Conservation (phyloP, 108 stramenopile genomes). For the Skeletonema costatum region DNA sequence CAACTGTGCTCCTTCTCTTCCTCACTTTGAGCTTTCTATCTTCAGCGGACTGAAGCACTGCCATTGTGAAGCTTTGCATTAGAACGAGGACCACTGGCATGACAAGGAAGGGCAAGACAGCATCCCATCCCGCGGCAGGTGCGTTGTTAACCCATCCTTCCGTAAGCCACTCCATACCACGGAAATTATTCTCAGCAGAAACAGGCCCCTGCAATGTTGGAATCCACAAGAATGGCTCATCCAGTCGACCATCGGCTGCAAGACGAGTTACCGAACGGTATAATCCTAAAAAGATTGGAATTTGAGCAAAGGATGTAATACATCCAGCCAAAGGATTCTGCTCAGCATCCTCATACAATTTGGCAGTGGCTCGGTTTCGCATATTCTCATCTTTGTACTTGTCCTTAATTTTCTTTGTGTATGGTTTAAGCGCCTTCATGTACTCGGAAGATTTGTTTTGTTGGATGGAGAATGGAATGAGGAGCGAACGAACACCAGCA, state of each 20-base stretch:
- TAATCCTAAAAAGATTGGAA: conserved; percentile 93
- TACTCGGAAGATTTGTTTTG: conserved; percentile 89
- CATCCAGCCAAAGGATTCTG: conserved; percentile 97
- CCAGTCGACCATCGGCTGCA: conserved; percentile 80
- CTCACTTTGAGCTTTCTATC: conserved; percentile 65
- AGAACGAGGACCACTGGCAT: conserved; percentile 92
- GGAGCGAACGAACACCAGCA: conserved; percentile 71
- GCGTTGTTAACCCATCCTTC: conserved; percentile 69
- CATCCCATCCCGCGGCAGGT: conserved; percentile 91
- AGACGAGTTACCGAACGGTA: conserved; percentile 90
- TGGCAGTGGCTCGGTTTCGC: conserved; percentile 87
- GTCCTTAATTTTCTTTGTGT: conserved; percentile 88
- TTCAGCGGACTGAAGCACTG: conserved; percentile 71
- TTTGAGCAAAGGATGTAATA: conserved; percentile 84
- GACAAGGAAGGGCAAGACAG: conserved; percentile 86
- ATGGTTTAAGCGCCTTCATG: conserved; percentile 90
- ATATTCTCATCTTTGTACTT: conserved; percentile 88
- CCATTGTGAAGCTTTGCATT: conserved; percentile 87
- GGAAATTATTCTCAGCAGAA: conserved; percentile 69
- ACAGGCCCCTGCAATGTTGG: conserved; percentile 94
- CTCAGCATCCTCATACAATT: conserved; percentile 91
- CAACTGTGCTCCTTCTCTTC: conserved; percentile 69
- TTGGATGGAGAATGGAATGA: conserved; percentile 89
- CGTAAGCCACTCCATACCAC: conserved; percentile 86
- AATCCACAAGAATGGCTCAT: conserved; percentile 95